A percentile compares a stretch with the other conserved stretches of the same genome.
Evolutionary conservation across 2,329 filamentous ascomycete genomes (phyloP).

Genomic region (Ilyonectria destructans): DNA sequence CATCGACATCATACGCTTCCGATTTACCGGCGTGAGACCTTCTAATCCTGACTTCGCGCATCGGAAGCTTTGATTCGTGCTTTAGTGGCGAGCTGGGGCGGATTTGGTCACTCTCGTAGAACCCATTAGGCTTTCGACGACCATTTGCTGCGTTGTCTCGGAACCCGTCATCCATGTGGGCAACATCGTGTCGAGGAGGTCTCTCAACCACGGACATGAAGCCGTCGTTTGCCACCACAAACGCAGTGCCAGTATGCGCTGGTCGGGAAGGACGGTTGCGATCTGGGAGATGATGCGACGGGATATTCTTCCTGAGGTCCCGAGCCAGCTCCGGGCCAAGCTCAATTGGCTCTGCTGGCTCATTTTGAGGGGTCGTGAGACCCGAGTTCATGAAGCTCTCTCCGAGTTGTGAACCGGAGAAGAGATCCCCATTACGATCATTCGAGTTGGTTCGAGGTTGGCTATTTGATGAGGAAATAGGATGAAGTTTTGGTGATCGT

Average conservation of each 20-base stretch:
- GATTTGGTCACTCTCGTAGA: slow-evolving; percentile 35
- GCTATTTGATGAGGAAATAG: slow-evolving; percentile 41
- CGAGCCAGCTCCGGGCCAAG: slow-evolving; percentile 45
- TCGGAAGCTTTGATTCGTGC: slow-evolving; percentile 56
- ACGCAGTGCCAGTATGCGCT: slow-evolving; percentile 40
- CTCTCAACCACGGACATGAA: slow-evolving; percentile 55
- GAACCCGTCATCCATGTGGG: slow-evolving; percentile 55
- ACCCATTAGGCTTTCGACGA: slow-evolving; percentile 37
- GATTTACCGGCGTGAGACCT: slow-evolving; percentile 46
- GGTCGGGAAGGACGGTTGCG: slow-evolving; percentile 33
- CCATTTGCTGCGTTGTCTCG: slow-evolving; percentile 42
- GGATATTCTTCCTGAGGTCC: slow-evolving; percentile 45
- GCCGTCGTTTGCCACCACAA: slow-evolving; percentile 57
- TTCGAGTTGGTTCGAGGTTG: slow-evolving; percentile 35
- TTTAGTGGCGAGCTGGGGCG: slow-evolving; percentile 47
- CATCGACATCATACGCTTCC: slow-evolving; percentile 38
- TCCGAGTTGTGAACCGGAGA: slow-evolving; percentile 58
- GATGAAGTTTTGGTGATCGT: slow-evolving; percentile 40
- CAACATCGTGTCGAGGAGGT: slow-evolving; percentile 43
- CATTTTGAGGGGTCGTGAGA: slow-evolving; percentile 56
- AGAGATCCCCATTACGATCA: slow-evolving; percentile 49
- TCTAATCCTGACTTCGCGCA: slow-evolving; percentile 56
- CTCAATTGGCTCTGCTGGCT: slow-evolving; percentile 46
- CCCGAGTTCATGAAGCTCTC: slow-evolving; percentile 60
- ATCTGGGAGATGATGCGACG: slow-evolving; percentile 32